These are phyloP conservation scores for Obba rivulosa DNA, from an alignment of 768 basidiomycete genomes.

Conservation along the genomic window DNA sequence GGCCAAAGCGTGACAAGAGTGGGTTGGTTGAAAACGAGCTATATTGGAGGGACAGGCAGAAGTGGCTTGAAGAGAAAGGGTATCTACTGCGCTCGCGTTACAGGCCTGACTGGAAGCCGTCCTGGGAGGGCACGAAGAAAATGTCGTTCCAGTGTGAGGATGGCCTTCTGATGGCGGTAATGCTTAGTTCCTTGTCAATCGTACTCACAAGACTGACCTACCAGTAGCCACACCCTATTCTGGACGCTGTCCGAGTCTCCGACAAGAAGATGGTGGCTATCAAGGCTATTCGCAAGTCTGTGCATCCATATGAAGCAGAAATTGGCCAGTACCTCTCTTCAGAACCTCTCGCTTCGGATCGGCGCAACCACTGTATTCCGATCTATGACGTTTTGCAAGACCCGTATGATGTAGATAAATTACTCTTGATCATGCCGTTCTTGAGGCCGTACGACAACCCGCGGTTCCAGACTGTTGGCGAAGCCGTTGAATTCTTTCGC, in stretches of 20 bases:
- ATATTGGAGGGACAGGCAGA: slow-evolving; percentile 12
- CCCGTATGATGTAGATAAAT: slow-evolving; percentile 1
- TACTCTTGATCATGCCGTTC: slow-evolving; percentile 29
- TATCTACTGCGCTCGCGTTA: neutral
- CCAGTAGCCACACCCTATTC: slow-evolving; percentile 3
- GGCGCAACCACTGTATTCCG: slow-evolving; percentile 21
- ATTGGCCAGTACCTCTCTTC: slow-evolving; percentile 21
- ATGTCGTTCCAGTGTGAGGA: slow-evolving; percentile 4
- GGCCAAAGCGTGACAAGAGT: too few relatives aligned
- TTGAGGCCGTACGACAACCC: slow-evolving; percentile 23
- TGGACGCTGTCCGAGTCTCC: slow-evolving; percentile 16
- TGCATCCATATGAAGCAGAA: slow-evolving; percentile 18
- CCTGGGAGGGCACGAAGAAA: slow-evolving; percentile 13
- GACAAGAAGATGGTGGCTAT: slow-evolving; percentile 15
- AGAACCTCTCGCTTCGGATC: slow-evolving; percentile 13
- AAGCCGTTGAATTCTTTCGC: slow-evolving; percentile 27
- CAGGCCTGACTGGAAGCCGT: slow-evolving; percentile 10
- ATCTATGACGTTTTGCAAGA: slow-evolving; percentile 16
- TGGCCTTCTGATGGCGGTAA: neutral
- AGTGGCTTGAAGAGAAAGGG: slow-evolving; percentile 9
- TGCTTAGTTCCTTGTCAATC: too few relatives aligned
- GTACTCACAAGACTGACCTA: too few relatives aligned
- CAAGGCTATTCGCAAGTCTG: slow-evolving; percentile 7
- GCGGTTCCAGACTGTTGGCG: slow-evolving; percentile 28
- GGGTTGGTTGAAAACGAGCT: too few relatives aligned